phyloP scores from a whole-genome alignment of 164 flowering plant species.

The Saururus chinensis region DNA sequence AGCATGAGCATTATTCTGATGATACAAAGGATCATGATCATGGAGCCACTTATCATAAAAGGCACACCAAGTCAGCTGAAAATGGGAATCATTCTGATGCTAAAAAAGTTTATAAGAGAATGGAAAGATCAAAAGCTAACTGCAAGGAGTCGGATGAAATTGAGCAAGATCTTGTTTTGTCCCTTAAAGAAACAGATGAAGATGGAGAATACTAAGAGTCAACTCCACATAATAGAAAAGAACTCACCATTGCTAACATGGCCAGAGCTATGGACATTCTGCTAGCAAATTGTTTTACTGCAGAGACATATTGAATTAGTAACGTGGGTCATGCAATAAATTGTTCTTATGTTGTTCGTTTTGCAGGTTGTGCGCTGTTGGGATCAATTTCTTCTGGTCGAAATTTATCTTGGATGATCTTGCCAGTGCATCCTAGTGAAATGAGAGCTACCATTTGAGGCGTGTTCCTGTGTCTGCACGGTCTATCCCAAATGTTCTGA shows the following conservation, averaged over 20 bases:
- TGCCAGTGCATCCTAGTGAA: not conserved
- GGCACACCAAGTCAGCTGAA: not conserved
- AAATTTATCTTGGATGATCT: not conserved
- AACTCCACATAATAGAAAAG: not conserved
- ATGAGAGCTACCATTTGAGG: slow-evolving; percentile 1
- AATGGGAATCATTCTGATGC: not conserved
- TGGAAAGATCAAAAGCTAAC: not conserved
- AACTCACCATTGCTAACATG: not conserved
- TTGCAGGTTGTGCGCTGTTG: not conserved
- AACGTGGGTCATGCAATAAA: not conserved
- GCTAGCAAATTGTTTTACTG: not conserved
- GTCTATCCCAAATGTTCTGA: not conserved
- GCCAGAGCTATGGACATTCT: not conserved
- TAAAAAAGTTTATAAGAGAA: not conserved
- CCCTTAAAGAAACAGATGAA: not conserved
- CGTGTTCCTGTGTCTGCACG: slow-evolving; percentile 4
- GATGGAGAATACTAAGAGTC: not conserved
- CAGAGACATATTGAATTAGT: not conserved
- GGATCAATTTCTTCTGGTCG: not conserved
- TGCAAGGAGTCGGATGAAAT: not conserved
- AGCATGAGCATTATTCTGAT: not conserved
- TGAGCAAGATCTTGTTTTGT: not conserved
- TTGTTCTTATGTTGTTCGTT: not conserved
- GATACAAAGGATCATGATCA: not conserved
- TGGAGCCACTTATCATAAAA: too few relatives aligned